phyloP scores from a whole-genome alignment of 2,329 filamentous ascomycete genomes.

The Colletotrichum coccodes region DNA sequence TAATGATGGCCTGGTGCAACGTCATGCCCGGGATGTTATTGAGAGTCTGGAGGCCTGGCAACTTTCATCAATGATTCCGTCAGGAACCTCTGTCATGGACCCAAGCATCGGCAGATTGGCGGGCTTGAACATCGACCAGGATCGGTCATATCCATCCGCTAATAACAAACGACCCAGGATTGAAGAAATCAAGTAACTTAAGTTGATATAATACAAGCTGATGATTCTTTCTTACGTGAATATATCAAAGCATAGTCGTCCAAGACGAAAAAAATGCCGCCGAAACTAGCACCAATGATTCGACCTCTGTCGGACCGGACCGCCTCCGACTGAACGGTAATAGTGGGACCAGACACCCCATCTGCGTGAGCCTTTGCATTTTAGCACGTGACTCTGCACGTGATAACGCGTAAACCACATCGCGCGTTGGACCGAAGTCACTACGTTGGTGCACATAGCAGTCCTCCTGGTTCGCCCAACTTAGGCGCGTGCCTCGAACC shows the following conservation, averaged over 20 bases:
- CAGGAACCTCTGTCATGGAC: background rate
- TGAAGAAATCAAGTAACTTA: conserved; percentile 68
- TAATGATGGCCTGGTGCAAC: conserved; percentile 73
- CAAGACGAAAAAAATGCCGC: background rate
- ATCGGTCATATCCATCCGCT: conserved; percentile 18
- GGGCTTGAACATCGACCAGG: conserved; percentile 18
- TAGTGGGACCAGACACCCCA: background rate
- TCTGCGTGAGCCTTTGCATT: background rate
- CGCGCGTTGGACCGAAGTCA: too few relatives aligned
- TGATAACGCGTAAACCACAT: background rate
- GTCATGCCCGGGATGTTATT: conserved; percentile 73
- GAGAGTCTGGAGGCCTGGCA: conserved; percentile 74
- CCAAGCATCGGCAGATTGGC: conserved; percentile 18
- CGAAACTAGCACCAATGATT: background rate
- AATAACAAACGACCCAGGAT: conserved; percentile 52
- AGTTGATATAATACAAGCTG: background rate
- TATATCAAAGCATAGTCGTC: background rate
- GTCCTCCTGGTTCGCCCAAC: conserved; percentile 9
- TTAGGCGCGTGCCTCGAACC: background rate
- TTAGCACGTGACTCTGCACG: background rate
- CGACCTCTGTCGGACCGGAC: background rate
- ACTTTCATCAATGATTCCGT: conserved; percentile 59
- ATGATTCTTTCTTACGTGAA: background rate
- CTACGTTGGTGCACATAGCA: background rate
- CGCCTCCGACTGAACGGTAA: background rate